phyloP scores from a whole-genome alignment of 768 basidiomycete species.

The Boletus tomentosulus region DNA sequence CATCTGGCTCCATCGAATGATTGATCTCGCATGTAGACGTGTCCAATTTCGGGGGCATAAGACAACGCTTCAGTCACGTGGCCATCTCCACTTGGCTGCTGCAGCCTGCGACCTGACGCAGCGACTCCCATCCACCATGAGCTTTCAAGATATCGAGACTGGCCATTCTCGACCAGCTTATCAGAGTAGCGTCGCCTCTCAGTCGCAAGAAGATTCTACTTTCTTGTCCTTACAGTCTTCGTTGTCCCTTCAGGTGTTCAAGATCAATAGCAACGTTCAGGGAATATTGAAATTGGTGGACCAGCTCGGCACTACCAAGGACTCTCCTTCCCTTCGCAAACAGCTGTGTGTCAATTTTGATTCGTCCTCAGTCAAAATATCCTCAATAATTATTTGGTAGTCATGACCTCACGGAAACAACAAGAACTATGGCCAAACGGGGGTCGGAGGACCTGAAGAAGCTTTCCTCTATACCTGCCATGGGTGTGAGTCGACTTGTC shows the following conservation, averaged over 20 bases:
- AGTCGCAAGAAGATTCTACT: constrained; percentile 59
- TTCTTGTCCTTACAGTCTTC: constrained; percentile 77
- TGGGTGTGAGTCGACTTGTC: constrained; percentile 43
- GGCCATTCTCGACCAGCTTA: constrained; percentile 33
- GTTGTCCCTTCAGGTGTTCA: constrained; percentile 91
- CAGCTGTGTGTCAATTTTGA: constrained; percentile 59
- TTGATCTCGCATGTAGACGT: no score
- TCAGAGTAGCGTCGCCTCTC: constrained; percentile 28
- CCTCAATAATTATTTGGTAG: constrained; percentile 38
- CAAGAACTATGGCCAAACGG: constrained; percentile 91
- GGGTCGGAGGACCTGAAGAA: constrained; percentile 92
- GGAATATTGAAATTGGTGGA: constrained; percentile 96
- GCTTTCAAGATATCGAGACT: constrained; percentile 49
- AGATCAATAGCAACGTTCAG: constrained; percentile 97
- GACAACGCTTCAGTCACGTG: constrained; percentile 9
- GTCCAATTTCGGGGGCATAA: background rate
- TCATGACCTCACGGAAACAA: constrained; percentile 91
- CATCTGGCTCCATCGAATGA: no score
- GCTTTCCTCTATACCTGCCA: constrained; percentile 62
- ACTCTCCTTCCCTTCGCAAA: constrained; percentile 76
- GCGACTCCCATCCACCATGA: constrained; percentile 31
- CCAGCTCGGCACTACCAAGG: constrained; percentile 81
- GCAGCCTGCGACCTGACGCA: background rate
- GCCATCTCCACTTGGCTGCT: background rate
- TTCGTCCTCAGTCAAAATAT: background rate